Base-by-base conservation (phyloP, 257 asterid species). In the Ballota nigra region DNA sequence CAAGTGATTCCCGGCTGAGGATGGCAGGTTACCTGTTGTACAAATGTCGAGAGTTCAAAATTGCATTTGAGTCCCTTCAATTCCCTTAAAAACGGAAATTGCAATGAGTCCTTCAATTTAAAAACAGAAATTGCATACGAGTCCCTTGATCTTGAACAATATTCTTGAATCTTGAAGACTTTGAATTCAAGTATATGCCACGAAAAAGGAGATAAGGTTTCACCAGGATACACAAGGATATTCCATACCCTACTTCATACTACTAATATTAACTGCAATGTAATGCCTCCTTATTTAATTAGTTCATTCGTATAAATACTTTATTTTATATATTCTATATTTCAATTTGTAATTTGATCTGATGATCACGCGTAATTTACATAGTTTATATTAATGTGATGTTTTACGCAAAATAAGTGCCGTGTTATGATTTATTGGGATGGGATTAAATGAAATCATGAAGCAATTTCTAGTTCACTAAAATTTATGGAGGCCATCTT, bases 131-230 rank as follows among this genome's bases (percentile, higher is more conserved):
- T 51, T 51, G 23, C 58, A 51, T 6, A 51, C 12, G 58, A 10
- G 13, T 10, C 62, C 71, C 36, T 45, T 13, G 19, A 45, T 12
- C 22, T 47, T 57, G 16, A 53, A 18, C 15, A 16, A 63, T 66
- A 62, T 65, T 59, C 74, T 62, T 80, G 84, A 80, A 77, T 77
- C 79, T 73, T 69, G 2, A 58, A 69, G 61, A 59, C 82, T 77
- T 77, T 73, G 77, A 29, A 63, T 77, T 70, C 72, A 81, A 77
- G 82, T 57, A 73, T 77, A 80, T 80, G 34, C 82, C 53, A 29
- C 29, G 10, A 73, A 62, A n/a, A 75, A 55, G 29, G 31, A 49
- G 64, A 53, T 36, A 23, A 58, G 69, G 69, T 56, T 66, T 31
- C 49, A 33, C 65, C 36, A 1, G 20, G 24, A 55, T 53, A 55